Evolutionary conservation across 371 early-diverging fungal species (phyloP), one percentile per base, ranked within the genome.

Genomic region (Astathelohania contejeani): DNA sequence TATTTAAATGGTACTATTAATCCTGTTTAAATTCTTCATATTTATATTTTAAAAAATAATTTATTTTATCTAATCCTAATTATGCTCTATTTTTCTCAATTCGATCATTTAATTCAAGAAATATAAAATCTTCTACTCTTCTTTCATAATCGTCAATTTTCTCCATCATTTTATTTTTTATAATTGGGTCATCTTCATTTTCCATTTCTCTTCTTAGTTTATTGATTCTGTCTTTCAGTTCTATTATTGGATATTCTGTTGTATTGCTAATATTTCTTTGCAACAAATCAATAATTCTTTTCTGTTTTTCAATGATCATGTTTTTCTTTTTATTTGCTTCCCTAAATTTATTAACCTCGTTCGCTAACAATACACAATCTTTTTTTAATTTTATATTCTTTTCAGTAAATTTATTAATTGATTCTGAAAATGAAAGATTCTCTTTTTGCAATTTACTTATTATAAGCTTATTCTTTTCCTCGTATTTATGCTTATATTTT

Each of bases 331-430:
- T 66, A 25, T 23, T 35, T 1, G 45, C 24, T 39, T 56, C 62
- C 3, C 32, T 23, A 12, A 50, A 9, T 26, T 62, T 65, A 39
- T 54, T 65, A 25, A 66, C 24, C 40, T 58, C 59, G 22, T 40
- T 62, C 9, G 29, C 51, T 14, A 58, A 23, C 14, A 59, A 7
- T 29, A 54, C 53, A 2, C 50, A 53, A 20, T 69, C 70, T 26
- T 62, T 60, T 40, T 60, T 66, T 20, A 45, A 49, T 43, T 48
- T 65, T n/a, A 51, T 39, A 32, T 62, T 65, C 28, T 56, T 66
- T 44, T 40, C 54, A 29, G 44, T 50, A 0, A 65, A 29, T 50
- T 58, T 62, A 25, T 48, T 43, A 2, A 65, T 43, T 4, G 35
- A 32, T 32, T 32, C 35, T 32, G 35, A 32, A 4, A 32, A 32